Conservation (phyloP, 1,284 basidiomycete species). For the Puccinia horiana region DNA sequence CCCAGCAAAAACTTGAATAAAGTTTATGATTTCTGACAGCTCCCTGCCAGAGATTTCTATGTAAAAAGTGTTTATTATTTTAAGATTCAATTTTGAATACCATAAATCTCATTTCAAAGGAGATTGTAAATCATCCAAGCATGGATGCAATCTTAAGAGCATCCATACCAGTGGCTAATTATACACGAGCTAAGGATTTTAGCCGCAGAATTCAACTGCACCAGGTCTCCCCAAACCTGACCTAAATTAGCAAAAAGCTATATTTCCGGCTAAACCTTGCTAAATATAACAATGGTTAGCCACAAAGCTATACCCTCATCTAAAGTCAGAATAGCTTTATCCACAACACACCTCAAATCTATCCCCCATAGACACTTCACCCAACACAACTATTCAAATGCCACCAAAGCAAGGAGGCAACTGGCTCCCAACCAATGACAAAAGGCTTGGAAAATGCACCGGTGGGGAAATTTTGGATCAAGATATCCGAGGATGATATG, state of each 20-base stretch:
- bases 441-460: not conserved
- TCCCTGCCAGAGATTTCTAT: too few species aligned
- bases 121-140: not conserved
- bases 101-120: slow-evolving; percentile 5
- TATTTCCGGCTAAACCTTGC: not conserved
- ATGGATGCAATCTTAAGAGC: slow-evolving; percentile 17
- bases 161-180: not conserved
- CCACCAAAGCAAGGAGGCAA: not conserved
- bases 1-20: too few species aligned
- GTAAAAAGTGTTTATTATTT: too few species aligned
- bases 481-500: too few species aligned
- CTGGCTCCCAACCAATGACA: not conserved
- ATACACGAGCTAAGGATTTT: not conserved
- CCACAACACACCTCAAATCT: not conserved
- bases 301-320: not conserved
- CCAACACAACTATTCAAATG: not conserved
- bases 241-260: not conserved
- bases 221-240: not conserved
- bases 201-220: not conserved
- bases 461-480: too few species aligned
- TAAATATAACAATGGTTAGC: not conserved
- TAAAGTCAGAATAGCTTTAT: not conserved
- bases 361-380: too few species aligned
- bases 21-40: too few species aligned
- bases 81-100: not conserved